phyloP scores from a whole-genome alignment of 768 basidiomycete species.

The Suillus ampliporus region DNA sequence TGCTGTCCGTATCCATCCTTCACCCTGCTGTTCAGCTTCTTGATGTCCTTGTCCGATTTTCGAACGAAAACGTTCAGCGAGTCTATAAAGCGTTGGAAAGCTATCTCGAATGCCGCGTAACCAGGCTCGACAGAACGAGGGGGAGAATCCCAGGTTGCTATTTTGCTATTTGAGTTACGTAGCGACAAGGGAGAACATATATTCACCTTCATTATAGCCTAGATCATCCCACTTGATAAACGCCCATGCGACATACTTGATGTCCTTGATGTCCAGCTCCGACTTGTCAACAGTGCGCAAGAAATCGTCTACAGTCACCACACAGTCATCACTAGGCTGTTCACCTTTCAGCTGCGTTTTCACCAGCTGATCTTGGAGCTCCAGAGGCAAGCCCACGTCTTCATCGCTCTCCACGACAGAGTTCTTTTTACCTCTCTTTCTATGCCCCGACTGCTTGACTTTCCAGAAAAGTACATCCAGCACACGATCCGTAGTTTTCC shows the following conservation, averaged over 20 bases:
- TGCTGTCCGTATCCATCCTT: conserved; percentile 58
- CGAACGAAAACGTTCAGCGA: conserved; percentile 68
- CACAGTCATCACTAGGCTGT: conserved; percentile 58
- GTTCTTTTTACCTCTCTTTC: conserved; percentile 26
- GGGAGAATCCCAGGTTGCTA: conserved; percentile 95
- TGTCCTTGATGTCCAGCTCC: conserved; percentile 51
- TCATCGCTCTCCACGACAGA: conserved; percentile 25
- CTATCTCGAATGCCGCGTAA: conserved; percentile 68
- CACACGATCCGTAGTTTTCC: conserved; percentile 93
- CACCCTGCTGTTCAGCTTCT: conserved; percentile 56
- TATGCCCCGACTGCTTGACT: conserved; percentile 35
- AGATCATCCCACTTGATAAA: conserved; percentile 95
- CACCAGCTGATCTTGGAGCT: conserved; percentile 33
- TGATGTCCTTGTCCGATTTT: conserved; percentile 45
- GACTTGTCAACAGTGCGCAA: conserved; percentile 41
- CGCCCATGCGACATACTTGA: conserved; percentile 72
- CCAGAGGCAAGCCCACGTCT: conserved; percentile 27
- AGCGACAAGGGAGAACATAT: conserved; percentile 7
- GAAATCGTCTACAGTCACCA: conserved; percentile 68
- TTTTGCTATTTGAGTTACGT: conserved; percentile 3
- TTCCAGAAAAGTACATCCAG: conserved; percentile 79
- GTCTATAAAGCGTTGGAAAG: conserved; percentile 68
- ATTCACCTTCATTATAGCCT: conserved; percentile 86
- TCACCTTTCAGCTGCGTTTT: conserved; percentile 63
- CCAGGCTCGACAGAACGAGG: conserved; percentile 61